Base-by-base conservation (phyloP, 2,329 filamentous ascomycete genomes). In the Paramyrothecium roridum region DNA sequence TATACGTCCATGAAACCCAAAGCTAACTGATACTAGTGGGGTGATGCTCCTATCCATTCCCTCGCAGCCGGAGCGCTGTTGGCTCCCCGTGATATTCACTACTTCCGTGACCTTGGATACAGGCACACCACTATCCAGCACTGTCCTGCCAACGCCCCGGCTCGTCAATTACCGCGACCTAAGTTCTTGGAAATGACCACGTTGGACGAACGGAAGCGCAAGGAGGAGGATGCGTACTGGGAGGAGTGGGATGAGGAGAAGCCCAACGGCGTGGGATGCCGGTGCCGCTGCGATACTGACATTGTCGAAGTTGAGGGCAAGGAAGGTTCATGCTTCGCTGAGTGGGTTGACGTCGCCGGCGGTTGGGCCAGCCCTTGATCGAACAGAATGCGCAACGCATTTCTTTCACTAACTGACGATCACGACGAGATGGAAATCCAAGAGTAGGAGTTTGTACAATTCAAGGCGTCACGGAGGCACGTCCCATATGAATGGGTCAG, bases 81-180 rank as follows among this genome's bases (percentile, higher is more conserved):
- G 33, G 82, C 85, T 2, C 86, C 90, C 49, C 80, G 81, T 54
- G 92, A 99, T 67, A 91, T 99, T 57, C 95, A 99, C 75, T 99
- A 99, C 77, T 99, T 99, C 87, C 91, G 95, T 65, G 95, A 99
- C 72, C 93, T 98, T 75, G 95, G 95, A 54, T 99, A 99, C 77
- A 86, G 95, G 68, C 95, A 99, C 75, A 99, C 95, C 8, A 99
- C 95, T 3, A 99, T 99, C 68, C 93, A 98, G 75, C 95, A 99
- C 74, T 99, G 95, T 67, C 95, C 95, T 2, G 92, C 93, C 54
- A 99, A 99, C 69, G 95, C 95, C 3, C 95, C 93, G 0, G 87
- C 88, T 13, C 87, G 90, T 50, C 95, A 99, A 74, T 81, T 96
- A 47, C 85, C 89, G 3, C 85, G 91, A 55, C 81, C 86, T 52